Percentiles rank a stretch among this genome's conserved stretches.
Conservation (phyloP, 441 rosid genomes). For the Iberis amara region DNA sequence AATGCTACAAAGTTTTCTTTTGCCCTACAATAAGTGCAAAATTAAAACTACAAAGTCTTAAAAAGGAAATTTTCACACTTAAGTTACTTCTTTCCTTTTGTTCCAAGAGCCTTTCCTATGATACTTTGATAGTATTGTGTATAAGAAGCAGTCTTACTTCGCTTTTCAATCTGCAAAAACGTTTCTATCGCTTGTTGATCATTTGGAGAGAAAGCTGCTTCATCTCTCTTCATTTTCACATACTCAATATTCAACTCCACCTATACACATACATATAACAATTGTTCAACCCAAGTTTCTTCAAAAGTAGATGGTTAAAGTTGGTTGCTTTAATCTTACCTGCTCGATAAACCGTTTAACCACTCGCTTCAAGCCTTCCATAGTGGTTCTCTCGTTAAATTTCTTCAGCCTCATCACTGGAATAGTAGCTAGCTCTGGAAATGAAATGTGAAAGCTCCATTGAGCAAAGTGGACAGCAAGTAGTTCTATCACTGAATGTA, state of each 20-base stretch:
- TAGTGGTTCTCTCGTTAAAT: conserved; percentile 49
- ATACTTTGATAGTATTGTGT: conserved; percentile 65
- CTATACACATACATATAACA: conserved; percentile 31
- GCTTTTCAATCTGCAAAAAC: conserved; percentile 75
- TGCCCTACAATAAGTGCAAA: not conserved
- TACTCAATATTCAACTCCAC: conserved; percentile 71
- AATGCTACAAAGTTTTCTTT: too few species aligned
- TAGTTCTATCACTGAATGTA: conserved; percentile 54
- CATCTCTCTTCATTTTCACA: conserved; percentile 80
- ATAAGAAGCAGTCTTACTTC: conserved; percentile 43
- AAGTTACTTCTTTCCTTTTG: conserved; percentile 18
- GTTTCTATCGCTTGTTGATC: conserved; percentile 65
- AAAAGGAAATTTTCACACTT: too few species aligned
- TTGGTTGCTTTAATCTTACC: conserved; percentile 34
- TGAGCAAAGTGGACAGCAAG: conserved; percentile 75
- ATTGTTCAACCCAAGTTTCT: not conserved
- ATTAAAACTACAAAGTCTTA: too few species aligned
- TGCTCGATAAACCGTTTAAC: conserved; percentile 72
- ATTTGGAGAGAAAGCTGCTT: conserved; percentile 75
- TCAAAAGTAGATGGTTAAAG: not conserved
- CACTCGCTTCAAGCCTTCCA: conserved; percentile 51
- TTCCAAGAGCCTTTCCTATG: conserved; percentile 43
- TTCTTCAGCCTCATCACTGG: conserved; percentile 61
- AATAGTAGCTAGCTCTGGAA: conserved; percentile 83
- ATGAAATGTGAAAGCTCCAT: conserved; percentile 86